Evolutionary conservation across 176 grass and related monocot genomes (phyloP), one percentile per base, ranked within the genome.

Genomic region (Lolium multiflorum): DNA sequence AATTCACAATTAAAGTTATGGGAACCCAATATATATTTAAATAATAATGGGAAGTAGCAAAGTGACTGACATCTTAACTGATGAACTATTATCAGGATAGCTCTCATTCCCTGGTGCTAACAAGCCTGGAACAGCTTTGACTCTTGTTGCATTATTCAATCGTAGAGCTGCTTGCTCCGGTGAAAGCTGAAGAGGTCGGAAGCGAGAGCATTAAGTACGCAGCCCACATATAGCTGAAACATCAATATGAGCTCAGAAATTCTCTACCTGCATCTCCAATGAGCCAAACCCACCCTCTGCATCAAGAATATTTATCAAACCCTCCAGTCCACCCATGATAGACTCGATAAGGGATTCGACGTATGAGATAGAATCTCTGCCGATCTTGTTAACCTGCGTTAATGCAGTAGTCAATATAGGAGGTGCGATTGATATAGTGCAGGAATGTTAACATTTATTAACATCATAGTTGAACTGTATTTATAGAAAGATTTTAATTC

Each of bases 281-380:
- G 93, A 98, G 61, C 96, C 96, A 81, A 98, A 94, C 89, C 96
- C 96, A 89, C 96, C 93, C 88, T 96, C 96, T 79, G 96, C 94
- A 72, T 98, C 96, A 35, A 98, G 90, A 89, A 98, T 98, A 89
- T 98, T 98, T 83, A 98, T 96, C 75, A 98, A 87, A 82, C 96
- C 96, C 92, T 98, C 96, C 84, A 98, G 77, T 88, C 96, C 96
- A 76, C 96, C 96, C 96, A 98, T 98, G 84, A 98, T 98, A 77
- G 96, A 98, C 85, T 98, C 96, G 69, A 98, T 95, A 54, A 98
- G 88, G 14, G 96, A 98, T 71, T 98, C 96, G 9, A 98, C 96
- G 76, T 95, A 95, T 71, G 94, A 94, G 73, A 98, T 95, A 28
- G 96, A 91, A 88, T 98, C 96, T 91, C 93, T 90, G 41, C 96